Evolutionary conservation across 176 grass and related monocot genomes (phyloP).

Genomic region (Triticum aestivum): IWGSC_CS_RefSeq_v2.1 NC_057801.1:771995096-771995595

Average conservation of each 20-base stretch:
- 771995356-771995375: not conserved
- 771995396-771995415: not conserved
- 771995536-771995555: not conserved
- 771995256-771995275: not conserved
- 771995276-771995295: not conserved
- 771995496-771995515: slow-evolving; percentile 2
- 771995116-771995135: slow-evolving; percentile 45
- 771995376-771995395: not conserved
- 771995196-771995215: slow-evolving; percentile 65
- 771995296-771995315: not conserved
- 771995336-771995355: not conserved
- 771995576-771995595: not conserved
- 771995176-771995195: slow-evolving; percentile 57
- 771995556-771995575: not conserved
- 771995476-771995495: not conserved
- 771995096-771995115: slow-evolving; percentile 27
- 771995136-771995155: slow-evolving; percentile 58
- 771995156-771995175: slow-evolving; percentile 69
- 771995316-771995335: not conserved
- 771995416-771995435: not conserved
- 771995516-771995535: not conserved
- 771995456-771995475: not conserved
- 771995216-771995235: slow-evolving; percentile 31
- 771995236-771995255: not conserved
- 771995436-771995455: not conserved